Conservation (phyloP, 768 basidiomycete species). For the Amanita pseudoporphyria region DNA sequence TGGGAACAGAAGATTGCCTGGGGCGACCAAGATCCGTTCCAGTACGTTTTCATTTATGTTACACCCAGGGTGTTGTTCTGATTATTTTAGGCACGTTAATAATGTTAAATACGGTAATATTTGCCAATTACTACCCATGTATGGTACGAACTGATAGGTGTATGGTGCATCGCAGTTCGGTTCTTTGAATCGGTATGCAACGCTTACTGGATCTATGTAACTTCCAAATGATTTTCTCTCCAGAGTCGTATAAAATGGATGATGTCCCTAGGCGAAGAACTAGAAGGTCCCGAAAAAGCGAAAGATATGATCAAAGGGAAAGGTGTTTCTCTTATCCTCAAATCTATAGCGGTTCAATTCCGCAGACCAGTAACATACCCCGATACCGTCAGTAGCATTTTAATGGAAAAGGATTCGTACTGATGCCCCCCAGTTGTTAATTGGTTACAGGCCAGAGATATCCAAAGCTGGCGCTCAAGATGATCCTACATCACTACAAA, state of each 20-base stretch:
- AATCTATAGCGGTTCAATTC: constrained; percentile 58
- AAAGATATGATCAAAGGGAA: constrained; percentile 49
- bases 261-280: constrained; percentile 39
- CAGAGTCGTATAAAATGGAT: constrained; percentile 64
- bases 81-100: constrained; percentile 5
- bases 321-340: constrained; percentile 68
- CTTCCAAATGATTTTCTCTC: background rate
- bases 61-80: background rate
- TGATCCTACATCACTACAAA: constrained; percentile 35
- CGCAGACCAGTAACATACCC: constrained; percentile 67
- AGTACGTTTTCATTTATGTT: constrained; percentile 33
- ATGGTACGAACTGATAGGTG: background rate
- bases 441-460: constrained; percentile 46
- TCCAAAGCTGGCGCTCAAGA: constrained; percentile 18
- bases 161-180: background rate
- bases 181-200: constrained; percentile 3
- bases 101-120: constrained; percentile 8
- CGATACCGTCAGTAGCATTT: constrained; percentile 49
- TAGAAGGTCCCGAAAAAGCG: constrained; percentile 49
- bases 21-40: constrained; percentile 75
- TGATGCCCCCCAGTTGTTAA: constrained; percentile 36
- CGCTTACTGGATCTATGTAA: background rate
- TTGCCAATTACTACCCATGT: background rate
- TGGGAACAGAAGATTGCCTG: constrained; percentile 73
- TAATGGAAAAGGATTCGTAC: constrained; percentile 1